These are phyloP conservation scores for Hypoxylon crocopeplum DNA, from an alignment of 495 filamentous ascomycete genomes.

Conservation along the genomic window DNA sequence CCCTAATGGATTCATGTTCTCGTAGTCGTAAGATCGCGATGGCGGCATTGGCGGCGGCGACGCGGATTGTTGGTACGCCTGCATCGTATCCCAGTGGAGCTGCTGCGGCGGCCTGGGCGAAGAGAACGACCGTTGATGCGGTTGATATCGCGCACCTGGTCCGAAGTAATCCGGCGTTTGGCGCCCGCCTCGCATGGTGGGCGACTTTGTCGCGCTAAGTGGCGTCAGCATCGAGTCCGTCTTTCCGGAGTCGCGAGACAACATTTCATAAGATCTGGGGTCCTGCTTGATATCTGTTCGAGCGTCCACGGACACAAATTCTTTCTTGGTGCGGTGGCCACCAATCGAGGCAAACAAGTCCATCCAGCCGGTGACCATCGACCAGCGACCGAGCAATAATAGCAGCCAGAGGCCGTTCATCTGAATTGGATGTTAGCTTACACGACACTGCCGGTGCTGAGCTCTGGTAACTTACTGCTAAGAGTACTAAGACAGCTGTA, in stretches of 20 bases:
- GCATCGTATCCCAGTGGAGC: slow-evolving; percentile 48
- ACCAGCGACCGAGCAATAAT: slow-evolving; percentile 77
- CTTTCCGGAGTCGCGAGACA: slow-evolving; percentile 61
- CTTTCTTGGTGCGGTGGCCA: slow-evolving; percentile 58
- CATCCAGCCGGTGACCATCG: slow-evolving; percentile 84
- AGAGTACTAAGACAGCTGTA: slow-evolving; percentile 78
- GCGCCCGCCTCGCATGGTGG: slow-evolving; percentile 45
- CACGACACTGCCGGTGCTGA: neutral
- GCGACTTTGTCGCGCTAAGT: slow-evolving; percentile 49
- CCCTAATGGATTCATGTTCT: slow-evolving; percentile 52
- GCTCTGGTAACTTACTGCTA: slow-evolving; percentile 65
- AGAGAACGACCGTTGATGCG: slow-evolving; percentile 55
- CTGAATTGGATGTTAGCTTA: slow-evolving; percentile 47
- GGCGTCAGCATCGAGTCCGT: slow-evolving; percentile 54
- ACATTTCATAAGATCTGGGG: slow-evolving; percentile 83
- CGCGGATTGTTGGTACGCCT: slow-evolving; percentile 40
- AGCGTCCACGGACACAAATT: slow-evolving; percentile 91
- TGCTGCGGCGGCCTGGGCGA: slow-evolving; percentile 52
- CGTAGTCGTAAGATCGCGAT: slow-evolving; percentile 25
- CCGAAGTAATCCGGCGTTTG: slow-evolving; percentile 59
- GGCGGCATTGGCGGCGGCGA: slow-evolving; percentile 30
- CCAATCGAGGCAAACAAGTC: slow-evolving; percentile 61
- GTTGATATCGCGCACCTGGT: slow-evolving; percentile 52
- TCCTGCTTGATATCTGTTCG: slow-evolving; percentile 66
- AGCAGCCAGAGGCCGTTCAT: slow-evolving; percentile 86